phyloP scores from a whole-genome alignment of 192 early-diverging fungal species.

The Coemansia reversa region DNA sequence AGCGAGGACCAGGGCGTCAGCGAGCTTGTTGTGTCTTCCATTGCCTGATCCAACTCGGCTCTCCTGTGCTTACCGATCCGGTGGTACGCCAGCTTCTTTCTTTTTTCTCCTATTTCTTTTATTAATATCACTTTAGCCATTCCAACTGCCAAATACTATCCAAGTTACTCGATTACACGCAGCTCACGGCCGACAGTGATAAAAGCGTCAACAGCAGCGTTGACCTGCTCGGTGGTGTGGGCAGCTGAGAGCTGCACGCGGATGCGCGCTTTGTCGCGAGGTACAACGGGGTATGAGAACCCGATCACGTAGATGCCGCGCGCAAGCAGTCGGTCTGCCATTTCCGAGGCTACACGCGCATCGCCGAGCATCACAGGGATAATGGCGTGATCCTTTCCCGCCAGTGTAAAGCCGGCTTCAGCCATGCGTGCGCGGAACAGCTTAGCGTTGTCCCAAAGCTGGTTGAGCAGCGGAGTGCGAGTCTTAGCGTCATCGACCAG shows the following conservation, averaged over 20 bases:
- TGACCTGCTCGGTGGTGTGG: slow-evolving; percentile 54
- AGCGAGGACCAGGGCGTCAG: slow-evolving; percentile 65
- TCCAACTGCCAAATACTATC: neutral
- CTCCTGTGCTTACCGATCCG: neutral
- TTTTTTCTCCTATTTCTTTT: slow-evolving; percentile 1
- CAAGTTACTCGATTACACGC: slow-evolving; percentile 25
- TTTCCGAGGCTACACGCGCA: slow-evolving; percentile 50
- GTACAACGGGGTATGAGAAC: slow-evolving; percentile 62
- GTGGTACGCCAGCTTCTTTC: neutral
- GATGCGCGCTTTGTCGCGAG: slow-evolving; percentile 57
- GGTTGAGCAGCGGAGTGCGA: slow-evolving; percentile 48
- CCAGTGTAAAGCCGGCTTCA: slow-evolving; percentile 63
- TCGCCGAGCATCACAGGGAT: slow-evolving; percentile 62
- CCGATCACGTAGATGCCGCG: slow-evolving; percentile 60
- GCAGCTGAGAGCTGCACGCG: slow-evolving; percentile 60
- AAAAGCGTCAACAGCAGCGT: slow-evolving; percentile 56
- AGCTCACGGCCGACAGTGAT: slow-evolving; percentile 54
- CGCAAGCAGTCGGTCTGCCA: slow-evolving; percentile 57
- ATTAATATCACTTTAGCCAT: slow-evolving; percentile 1
- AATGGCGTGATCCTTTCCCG: slow-evolving; percentile 61
- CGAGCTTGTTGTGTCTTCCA: slow-evolving; percentile 74
- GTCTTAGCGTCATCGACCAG: slow-evolving; percentile 52
- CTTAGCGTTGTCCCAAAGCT: slow-evolving; percentile 61
- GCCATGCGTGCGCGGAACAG: slow-evolving; percentile 61
- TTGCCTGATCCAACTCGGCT: slow-evolving; percentile 57